Evolutionary conservation across 2,329 filamentous ascomycete species (phyloP).

Genomic region (Xylariaceae sp.): DNA sequence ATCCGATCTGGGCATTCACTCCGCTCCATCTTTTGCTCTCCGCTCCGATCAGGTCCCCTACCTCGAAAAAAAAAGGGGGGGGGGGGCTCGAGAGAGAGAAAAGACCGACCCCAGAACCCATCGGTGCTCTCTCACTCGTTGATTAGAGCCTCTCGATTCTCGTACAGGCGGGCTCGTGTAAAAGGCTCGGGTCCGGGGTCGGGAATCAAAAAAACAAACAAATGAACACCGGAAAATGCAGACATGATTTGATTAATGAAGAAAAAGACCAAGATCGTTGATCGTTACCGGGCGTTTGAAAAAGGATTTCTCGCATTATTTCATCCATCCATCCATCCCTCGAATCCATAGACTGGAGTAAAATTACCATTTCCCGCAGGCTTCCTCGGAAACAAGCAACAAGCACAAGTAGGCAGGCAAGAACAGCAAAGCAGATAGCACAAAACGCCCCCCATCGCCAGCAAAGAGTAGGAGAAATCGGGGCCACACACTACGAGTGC

Average conservation of each 20-base stretch:
- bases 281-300: not conserved
- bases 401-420: not conserved
- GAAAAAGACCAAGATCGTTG: not conserved
- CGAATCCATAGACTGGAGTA: not conserved
- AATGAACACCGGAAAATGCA: constrained; percentile 14
- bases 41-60: not conserved
- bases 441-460: not conserved
- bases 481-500: constrained; percentile 5
- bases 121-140: no score
- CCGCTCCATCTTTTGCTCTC: not conserved
- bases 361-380: not conserved
- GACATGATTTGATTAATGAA: not conserved
- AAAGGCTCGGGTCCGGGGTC: no score
- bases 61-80: not conserved
- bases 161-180: not conserved
- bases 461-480: not conserved
- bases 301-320: not conserved
- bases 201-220: not conserved
- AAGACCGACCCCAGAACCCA: no score
- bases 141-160: not conserved
- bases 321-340: not conserved
- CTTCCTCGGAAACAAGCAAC: not conserved
- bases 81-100: no score
- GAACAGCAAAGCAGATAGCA: constrained; percentile 1
- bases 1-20: not conserved